A percentile compares a stretch with the other conserved stretches of the same genome.
These are phyloP conservation scores for Byssochlamys sp. DNA, from an alignment of 2,329 filamentous ascomycete species.

Conservation along the genomic window DNA sequence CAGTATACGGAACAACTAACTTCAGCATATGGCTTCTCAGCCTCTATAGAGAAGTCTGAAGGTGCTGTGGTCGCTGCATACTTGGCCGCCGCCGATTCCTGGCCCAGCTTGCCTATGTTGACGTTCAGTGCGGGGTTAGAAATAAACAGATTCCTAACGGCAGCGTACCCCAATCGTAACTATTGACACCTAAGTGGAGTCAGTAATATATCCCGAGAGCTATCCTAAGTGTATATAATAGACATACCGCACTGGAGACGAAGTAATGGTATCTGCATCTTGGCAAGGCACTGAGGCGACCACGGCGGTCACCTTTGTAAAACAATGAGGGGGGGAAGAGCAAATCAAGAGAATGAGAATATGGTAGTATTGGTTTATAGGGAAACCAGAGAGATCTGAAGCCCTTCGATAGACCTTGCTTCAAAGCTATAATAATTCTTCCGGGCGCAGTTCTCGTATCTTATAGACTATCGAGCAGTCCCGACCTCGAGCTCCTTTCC, in stretches of 20 bases:
- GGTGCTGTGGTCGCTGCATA: slow-evolving; percentile 78
- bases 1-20: slow-evolving; percentile 36
- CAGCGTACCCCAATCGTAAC: slow-evolving; percentile 81
- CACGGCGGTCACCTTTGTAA: not conserved
- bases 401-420: not conserved
- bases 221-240: not conserved
- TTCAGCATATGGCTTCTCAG: slow-evolving; percentile 90
- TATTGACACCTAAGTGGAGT: slow-evolving; percentile 67
- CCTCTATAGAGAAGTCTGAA: slow-evolving; percentile 63
- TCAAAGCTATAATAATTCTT: not conserved
- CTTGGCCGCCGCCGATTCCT: slow-evolving; percentile 74
- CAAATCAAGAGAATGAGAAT: not conserved
- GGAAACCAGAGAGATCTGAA: not conserved
- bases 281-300: slow-evolving; percentile 9
- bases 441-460: not conserved
- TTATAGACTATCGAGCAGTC: not conserved
- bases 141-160: slow-evolving; percentile 17
- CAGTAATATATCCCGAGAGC: slow-evolving; percentile 1
- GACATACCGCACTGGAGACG: slow-evolving; percentile 56
- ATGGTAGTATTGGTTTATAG: not conserved
- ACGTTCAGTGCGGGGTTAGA: slow-evolving; percentile 19
- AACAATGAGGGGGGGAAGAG: not conserved
- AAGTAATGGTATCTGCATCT: slow-evolving; percentile 70
- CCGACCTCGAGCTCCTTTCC: not conserved
- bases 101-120: slow-evolving; percentile 66